Percentiles rank a stretch among this genome's conserved stretches.
phyloP scores from a whole-genome alignment of 73 alveolate genomes.

The Paramecium primaurelia region DNA sequence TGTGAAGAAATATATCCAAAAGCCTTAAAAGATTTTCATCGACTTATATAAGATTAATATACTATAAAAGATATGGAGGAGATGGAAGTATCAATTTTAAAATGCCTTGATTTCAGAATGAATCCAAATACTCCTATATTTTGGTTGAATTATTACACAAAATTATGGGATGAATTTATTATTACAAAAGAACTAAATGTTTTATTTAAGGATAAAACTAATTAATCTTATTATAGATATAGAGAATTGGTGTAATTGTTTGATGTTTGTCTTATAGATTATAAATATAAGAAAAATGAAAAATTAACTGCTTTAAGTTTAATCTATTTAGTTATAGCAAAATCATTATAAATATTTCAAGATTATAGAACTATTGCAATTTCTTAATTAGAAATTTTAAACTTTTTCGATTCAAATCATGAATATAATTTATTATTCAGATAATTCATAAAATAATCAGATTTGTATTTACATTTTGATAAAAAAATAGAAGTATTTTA shows the following conservation, averaged over 20 bases:
- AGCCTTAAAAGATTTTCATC: background rate
- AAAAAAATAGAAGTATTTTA: background rate
- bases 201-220: background rate
- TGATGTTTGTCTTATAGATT: background rate
- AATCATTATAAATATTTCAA: background rate
- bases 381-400: background rate
- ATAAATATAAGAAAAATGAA: background rate
- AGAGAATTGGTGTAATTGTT: background rate
- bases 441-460: background rate
- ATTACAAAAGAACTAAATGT: background rate
- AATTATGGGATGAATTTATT: conserved; percentile 14
- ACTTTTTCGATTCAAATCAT: background rate
- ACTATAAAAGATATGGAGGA: background rate
- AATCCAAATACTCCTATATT: conserved; percentile 29
- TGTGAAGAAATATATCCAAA: conserved; percentile 32
- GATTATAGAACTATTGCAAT: background rate
- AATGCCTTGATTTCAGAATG: background rate
- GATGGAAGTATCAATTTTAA: conserved; percentile 17
- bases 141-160: conserved; percentile 14
- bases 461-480: background rate
- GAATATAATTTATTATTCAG: background rate
- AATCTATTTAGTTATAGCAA: background rate
- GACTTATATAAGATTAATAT: background rate
- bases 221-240: background rate
- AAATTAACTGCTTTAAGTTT: background rate